phyloP scores from a whole-genome alignment of 2,329 filamentous ascomycete genomes.

The Stagonosporopsis vannaccii region DNA sequence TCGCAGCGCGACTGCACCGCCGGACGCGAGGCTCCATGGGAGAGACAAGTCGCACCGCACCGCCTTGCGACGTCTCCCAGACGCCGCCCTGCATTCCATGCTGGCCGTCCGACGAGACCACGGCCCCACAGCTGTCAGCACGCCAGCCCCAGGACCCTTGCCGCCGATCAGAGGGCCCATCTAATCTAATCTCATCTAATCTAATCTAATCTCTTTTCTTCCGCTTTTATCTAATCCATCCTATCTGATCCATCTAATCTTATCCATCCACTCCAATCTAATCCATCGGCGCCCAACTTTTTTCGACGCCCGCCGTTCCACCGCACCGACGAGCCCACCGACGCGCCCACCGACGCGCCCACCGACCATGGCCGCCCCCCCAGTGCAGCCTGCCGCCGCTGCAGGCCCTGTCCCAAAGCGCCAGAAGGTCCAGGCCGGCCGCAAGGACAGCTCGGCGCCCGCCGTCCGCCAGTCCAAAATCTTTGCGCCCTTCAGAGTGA shows the following conservation, averaged over 20 bases:
- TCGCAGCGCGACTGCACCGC: too few relatives aligned
- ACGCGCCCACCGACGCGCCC: background rate
- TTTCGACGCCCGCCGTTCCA: constrained; percentile 4
- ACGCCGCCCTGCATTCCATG: too few relatives aligned
- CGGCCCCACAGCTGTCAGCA: background rate
- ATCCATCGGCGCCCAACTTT: too few relatives aligned
- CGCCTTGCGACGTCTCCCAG: too few relatives aligned
- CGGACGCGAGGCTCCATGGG: too few relatives aligned
- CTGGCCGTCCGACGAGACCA: too few relatives aligned
- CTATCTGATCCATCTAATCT: too few relatives aligned
- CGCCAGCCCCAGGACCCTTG: background rate
- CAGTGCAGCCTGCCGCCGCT: constrained; percentile 54
- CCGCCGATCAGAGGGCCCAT: background rate
- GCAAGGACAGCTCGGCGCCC: constrained; percentile 52
- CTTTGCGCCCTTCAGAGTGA: constrained; percentile 91
- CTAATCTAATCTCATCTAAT: constrained; percentile 8
- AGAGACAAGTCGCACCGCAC: too few relatives aligned
- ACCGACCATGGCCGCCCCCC: constrained; percentile 56
- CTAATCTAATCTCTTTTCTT: constrained; percentile 7
- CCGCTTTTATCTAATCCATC: too few relatives aligned
- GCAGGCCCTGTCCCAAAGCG: constrained; percentile 73
- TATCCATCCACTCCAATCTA: background rate
- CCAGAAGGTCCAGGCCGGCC: constrained; percentile 39
- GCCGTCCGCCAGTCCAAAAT: constrained; percentile 70
- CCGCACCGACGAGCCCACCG: background rate